These are phyloP conservation scores for Chlorella sp. DNA, from an alignment of 139 green algal genomes.

Conservation along the genomic window DNA sequence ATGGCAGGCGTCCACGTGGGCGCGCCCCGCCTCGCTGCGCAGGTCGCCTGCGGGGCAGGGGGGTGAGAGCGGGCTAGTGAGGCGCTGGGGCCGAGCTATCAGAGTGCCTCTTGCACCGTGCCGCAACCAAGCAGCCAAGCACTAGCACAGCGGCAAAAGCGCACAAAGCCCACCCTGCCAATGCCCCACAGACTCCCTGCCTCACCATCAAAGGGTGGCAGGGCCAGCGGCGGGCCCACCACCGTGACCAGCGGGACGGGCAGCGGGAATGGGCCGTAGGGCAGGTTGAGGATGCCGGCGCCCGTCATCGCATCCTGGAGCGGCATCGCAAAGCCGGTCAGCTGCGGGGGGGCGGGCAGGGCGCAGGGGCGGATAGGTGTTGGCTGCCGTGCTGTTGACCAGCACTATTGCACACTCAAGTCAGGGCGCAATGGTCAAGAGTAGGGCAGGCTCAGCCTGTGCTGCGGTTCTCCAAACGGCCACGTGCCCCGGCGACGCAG, in stretches of 20 bases:
- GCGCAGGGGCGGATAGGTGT: neutral
- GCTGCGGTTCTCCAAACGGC: too few species aligned
- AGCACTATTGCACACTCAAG: too few species aligned
- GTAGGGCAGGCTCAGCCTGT: too few species aligned
- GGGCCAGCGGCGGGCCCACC: slow-evolving; percentile 5
- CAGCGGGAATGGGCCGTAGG: slow-evolving; percentile 9
- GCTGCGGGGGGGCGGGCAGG: neutral
- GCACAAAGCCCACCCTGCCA: neutral
- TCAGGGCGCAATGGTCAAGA: too few species aligned
- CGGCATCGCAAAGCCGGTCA: slow-evolving; percentile 23
- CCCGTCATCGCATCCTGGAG: neutral
- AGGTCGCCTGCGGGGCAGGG: slow-evolving; percentile 20
- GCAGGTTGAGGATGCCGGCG: slow-evolving; percentile 14
- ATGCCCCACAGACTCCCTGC: neutral
- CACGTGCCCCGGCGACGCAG: too few species aligned
- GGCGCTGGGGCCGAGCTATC: neutral
- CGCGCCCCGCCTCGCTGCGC: slow-evolving; percentile 15
- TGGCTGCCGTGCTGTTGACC: neutral
- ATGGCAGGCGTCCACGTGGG: slow-evolving; percentile 22
- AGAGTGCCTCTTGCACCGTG: neutral
- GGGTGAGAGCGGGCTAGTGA: neutral
- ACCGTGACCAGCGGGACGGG: slow-evolving; percentile 3
- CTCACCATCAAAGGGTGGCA: slow-evolving; percentile 8
- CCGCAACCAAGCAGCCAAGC: neutral
- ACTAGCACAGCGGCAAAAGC: neutral